Percentiles rank a stretch among this genome's conserved stretches.
These are phyloP conservation scores for Penicillium brasilianum DNA, from an alignment of 2,329 filamentous ascomycete genomes.

Conservation along the genomic window DNA sequence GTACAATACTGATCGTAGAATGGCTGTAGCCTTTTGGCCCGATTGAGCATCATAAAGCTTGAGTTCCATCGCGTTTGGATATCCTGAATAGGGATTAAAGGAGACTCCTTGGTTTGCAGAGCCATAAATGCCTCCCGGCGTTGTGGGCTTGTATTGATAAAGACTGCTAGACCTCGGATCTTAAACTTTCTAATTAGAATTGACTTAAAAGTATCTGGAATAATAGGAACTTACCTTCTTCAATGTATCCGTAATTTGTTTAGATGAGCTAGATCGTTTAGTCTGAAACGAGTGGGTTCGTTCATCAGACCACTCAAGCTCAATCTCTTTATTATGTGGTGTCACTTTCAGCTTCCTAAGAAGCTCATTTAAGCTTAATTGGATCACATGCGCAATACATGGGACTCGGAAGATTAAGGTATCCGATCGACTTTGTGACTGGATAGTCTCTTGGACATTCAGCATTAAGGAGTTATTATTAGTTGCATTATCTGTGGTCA, in stretches of 20 bases:
- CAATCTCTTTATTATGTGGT: slow-evolving; percentile 5
- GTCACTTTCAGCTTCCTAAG: slow-evolving; percentile 14
- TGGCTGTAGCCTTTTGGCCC: neutral
- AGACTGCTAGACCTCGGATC: slow-evolving; percentile 5
- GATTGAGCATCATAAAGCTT: neutral
- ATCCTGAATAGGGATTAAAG: neutral
- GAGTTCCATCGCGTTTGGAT: neutral
- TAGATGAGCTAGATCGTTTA: neutral
- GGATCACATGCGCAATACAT: slow-evolving; percentile 6
- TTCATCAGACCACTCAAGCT: slow-evolving; percentile 2
- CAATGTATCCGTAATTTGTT: neutral
- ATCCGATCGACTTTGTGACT: neutral
- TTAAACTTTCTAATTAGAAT: neutral
- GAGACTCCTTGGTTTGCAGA: neutral
- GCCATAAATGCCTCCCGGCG: neutral
- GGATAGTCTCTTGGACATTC: slow-evolving; percentile 6
- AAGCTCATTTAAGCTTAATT: slow-evolving; percentile 17
- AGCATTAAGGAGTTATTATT: slow-evolving; percentile 11
- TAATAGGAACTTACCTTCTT: slow-evolving; percentile 22
- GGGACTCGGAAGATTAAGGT: neutral
- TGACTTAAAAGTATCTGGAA: neutral
- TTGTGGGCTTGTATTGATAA: slow-evolving; percentile 10
- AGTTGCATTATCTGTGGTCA: slow-evolving; percentile 12
- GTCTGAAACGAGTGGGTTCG: neutral
- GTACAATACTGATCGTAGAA: neutral